These are phyloP conservation scores for Teunomyces cretensis DNA, from an alignment of 805 yeast species.

Conservation along the genomic window DNA sequence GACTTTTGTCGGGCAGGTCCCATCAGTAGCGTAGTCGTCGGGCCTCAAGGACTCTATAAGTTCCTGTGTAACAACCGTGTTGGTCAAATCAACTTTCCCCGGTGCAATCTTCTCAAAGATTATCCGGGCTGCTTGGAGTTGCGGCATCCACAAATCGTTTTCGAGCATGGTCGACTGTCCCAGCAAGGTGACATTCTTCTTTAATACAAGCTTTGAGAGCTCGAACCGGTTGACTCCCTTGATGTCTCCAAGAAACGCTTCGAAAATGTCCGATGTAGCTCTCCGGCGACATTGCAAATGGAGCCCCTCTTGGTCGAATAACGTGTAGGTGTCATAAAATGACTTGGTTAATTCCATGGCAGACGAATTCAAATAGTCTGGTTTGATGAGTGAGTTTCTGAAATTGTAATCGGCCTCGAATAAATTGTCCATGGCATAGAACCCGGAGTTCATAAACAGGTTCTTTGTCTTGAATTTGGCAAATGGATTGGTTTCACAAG, in stretches of 20 bases:
- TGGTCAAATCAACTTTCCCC: slow-evolving; percentile 41
- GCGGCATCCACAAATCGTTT: slow-evolving; percentile 40
- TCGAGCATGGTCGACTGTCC: slow-evolving; percentile 11
- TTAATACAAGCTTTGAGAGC: slow-evolving; percentile 17
- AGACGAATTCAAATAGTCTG: slow-evolving; percentile 28
- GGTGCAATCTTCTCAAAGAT: slow-evolving; percentile 44
- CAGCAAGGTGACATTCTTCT: slow-evolving; percentile 8
- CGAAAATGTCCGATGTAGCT: slow-evolving; percentile 25
- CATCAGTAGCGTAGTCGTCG: slow-evolving; percentile 4
- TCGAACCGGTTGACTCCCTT: slow-evolving; percentile 21
- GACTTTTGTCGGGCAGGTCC: background rate
- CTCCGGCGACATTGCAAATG: slow-evolving; percentile 30
- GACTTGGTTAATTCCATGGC: slow-evolving; percentile 25
- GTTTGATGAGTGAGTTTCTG: slow-evolving; percentile 41
- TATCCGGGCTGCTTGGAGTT: slow-evolving; percentile 43
- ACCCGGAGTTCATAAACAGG: slow-evolving; percentile 34
- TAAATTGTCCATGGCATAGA: slow-evolving; percentile 38
- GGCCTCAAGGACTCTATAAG: slow-evolving; percentile 16
- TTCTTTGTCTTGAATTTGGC: background rate
- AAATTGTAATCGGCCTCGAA: slow-evolving; percentile 47
- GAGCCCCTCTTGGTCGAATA: slow-evolving; percentile 17
- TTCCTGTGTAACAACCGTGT: slow-evolving; percentile 28
- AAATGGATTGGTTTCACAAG: slow-evolving; percentile 34
- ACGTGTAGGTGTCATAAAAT: slow-evolving; percentile 29
- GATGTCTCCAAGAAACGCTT: slow-evolving; percentile 30